Evolutionary conservation across 306 rosid species (phyloP).

Genomic region (Pyrus communis): DNA sequence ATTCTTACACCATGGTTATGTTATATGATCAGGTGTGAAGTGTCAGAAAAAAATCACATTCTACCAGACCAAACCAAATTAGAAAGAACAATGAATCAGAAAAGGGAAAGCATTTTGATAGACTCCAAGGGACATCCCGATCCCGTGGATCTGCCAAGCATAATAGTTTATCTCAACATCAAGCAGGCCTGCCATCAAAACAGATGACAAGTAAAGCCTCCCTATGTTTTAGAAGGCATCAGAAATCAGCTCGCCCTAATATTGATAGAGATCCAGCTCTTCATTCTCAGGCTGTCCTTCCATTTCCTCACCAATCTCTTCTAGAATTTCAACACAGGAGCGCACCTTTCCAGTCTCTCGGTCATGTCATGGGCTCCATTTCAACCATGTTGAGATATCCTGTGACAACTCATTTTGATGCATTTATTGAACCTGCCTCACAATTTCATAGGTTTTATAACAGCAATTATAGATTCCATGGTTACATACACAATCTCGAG

Average conservation of each 20-base stretch:
- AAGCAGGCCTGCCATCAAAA: conserved; percentile 13
- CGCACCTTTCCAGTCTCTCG: conserved; percentile 10
- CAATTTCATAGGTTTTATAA: neutral
- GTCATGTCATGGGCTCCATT: conserved; percentile 18
- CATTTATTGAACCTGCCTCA: conserved; percentile 17
- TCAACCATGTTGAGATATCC: conserved; percentile 24
- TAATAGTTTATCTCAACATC: conserved; percentile 11
- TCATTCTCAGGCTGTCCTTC: conserved; percentile 11
- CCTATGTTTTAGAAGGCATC: conserved; percentile 15
- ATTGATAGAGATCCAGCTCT: conserved; percentile 22
- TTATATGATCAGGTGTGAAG: conserved; percentile 28
- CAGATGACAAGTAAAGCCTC: conserved; percentile 24
- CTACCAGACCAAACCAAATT: conserved; percentile 20
- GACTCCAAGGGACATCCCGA: conserved; percentile 2
- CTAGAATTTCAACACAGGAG: conserved; percentile 20
- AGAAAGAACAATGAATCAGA: conserved; percentile 20
- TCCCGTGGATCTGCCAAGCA: neutral
- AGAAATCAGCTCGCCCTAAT: conserved; percentile 10
- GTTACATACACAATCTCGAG: conserved; percentile 18
- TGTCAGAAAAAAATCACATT: conserved; percentile 23
- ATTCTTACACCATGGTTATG: neutral
- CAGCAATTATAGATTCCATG: neutral
- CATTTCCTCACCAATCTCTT: conserved; percentile 18
- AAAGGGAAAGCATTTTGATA: conserved; percentile 24
- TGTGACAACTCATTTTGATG: conserved; percentile 10